These are phyloP conservation scores for Wickerhamiella domercqiae DNA, from an alignment of 805 yeast genomes.

Conservation along the genomic window DNA sequence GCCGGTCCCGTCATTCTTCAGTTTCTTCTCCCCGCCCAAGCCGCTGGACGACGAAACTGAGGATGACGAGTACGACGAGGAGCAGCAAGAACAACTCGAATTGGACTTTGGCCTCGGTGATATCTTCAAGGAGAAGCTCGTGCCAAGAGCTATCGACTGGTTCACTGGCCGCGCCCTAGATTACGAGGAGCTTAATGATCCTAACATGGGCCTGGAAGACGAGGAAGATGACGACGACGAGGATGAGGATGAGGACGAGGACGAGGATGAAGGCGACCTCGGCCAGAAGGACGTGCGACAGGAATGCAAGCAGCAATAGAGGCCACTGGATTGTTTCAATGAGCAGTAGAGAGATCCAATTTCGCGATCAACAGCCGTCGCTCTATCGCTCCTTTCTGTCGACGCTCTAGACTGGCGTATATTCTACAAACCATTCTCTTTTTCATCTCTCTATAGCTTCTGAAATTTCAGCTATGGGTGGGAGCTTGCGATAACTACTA, in stretches of 20 bases:
- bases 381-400: no score
- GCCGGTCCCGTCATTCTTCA: constrained; percentile 90
- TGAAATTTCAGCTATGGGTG: no score
- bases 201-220: constrained; percentile 46
- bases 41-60: constrained; percentile 46
- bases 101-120: constrained; percentile 93
- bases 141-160: constrained; percentile 97
- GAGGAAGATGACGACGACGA: constrained; percentile 50
- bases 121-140: constrained; percentile 84
- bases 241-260: constrained; percentile 38
- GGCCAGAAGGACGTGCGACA: constrained; percentile 38
- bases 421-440: no score
- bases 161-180: constrained; percentile 94
- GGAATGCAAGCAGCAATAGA: constrained; percentile 41
- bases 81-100: constrained; percentile 69
- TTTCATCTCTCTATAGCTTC: no score
- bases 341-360: neutral
- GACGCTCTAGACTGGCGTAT: no score
- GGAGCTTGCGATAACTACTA: no score
- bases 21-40: constrained; percentile 87
- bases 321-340: no score
- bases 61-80: constrained; percentile 39
- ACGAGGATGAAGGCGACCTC: constrained; percentile 28
- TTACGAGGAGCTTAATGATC: constrained; percentile 43
- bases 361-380: no score